Conservation (phyloP, 2,329 filamentous ascomycete species). For the Balansia obtecta region DNA sequence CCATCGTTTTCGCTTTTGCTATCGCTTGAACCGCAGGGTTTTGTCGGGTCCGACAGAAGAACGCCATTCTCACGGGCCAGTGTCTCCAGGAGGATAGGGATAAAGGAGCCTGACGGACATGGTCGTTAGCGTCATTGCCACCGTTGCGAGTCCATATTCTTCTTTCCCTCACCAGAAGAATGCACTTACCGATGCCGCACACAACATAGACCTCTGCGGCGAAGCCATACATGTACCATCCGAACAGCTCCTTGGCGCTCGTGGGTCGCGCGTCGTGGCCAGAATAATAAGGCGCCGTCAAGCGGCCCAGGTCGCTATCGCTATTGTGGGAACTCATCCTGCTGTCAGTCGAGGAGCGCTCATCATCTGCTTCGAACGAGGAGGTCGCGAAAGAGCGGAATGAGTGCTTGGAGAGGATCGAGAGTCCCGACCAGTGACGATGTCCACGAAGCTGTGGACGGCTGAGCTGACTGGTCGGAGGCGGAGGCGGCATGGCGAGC, state of each 20-base stretch:
- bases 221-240: slow-evolving; percentile 96
- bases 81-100: slow-evolving; percentile 89
- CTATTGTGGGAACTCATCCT: slow-evolving; percentile 24
- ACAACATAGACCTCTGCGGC: slow-evolving; percentile 94
- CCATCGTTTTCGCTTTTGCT: slow-evolving; percentile 36
- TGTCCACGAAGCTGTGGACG: slow-evolving; percentile 29
- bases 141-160: not conserved
- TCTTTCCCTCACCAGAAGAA: too few relatives aligned
- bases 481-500: slow-evolving; percentile 4
- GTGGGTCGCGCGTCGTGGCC: slow-evolving; percentile 86
- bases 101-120: slow-evolving; percentile 60
- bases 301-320: slow-evolving; percentile 23
- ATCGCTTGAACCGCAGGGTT: slow-evolving; percentile 59
- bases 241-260: slow-evolving; percentile 72
- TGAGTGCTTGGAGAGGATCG: slow-evolving; percentile 41
- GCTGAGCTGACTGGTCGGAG: slow-evolving; percentile 12
- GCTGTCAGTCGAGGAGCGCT: slow-evolving; percentile 34
- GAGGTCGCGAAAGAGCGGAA: slow-evolving; percentile 44
- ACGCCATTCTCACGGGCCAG: slow-evolving; percentile 87
- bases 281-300: slow-evolving; percentile 44
- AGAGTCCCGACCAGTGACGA: slow-evolving; percentile 36
- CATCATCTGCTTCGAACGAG: slow-evolving; percentile 58
- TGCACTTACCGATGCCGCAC: slow-evolving; percentile 54
- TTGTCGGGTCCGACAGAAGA: slow-evolving; percentile 62
- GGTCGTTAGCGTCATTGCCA: slow-evolving; percentile 5